Evolutionary conservation across 2,329 filamentous ascomycete genomes (phyloP).

Genomic region (Knoxdaviesia proteae): DNA sequence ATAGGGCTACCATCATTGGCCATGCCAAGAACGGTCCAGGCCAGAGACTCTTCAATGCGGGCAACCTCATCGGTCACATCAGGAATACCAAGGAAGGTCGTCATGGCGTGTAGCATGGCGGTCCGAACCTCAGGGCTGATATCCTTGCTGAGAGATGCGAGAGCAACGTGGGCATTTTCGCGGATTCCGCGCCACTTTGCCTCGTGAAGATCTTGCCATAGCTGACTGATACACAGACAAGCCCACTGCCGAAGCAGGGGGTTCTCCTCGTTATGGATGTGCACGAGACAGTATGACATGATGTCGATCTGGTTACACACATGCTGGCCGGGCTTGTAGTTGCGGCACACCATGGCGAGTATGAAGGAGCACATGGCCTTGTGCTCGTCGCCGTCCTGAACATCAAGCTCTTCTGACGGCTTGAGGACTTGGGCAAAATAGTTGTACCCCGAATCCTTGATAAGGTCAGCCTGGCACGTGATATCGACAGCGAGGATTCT

Average conservation of each 20-base stretch:
- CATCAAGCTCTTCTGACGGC: slow-evolving; percentile 61
- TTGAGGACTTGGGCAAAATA: slow-evolving; percentile 92
- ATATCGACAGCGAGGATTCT: slow-evolving; percentile 87
- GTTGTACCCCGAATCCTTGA: slow-evolving; percentile 92
- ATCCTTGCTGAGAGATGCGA: slow-evolving; percentile 66
- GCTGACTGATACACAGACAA: slow-evolving; percentile 81
- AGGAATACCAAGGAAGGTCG: slow-evolving; percentile 81
- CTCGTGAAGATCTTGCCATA: slow-evolving; percentile 79
- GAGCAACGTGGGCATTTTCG: slow-evolving; percentile 61
- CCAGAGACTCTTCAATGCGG: slow-evolving; percentile 75
- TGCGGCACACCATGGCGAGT: slow-evolving; percentile 88
- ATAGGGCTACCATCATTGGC: slow-evolving; percentile 84
- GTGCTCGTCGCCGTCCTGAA: slow-evolving; percentile 79
- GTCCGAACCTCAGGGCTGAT: slow-evolving; percentile 81
- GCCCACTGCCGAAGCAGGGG: slow-evolving; percentile 86
- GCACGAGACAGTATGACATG: slow-evolving; percentile 67
- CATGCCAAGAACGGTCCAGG: slow-evolving; percentile 77
- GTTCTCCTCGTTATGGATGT: slow-evolving; percentile 72
- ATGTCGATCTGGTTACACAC: slow-evolving; percentile 83
- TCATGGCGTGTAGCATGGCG: slow-evolving; percentile 82
- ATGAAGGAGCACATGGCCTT: slow-evolving; percentile 99
- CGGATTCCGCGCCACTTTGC: slow-evolving; percentile 93
- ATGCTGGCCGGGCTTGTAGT: slow-evolving; percentile 75
- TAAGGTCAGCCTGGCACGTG: slow-evolving; percentile 75
- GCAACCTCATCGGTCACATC: slow-evolving; percentile 82